Evolutionary conservation across 768 basidiomycete genomes (phyloP).

Genomic region (Suillus fuscotomentosus): DNA sequence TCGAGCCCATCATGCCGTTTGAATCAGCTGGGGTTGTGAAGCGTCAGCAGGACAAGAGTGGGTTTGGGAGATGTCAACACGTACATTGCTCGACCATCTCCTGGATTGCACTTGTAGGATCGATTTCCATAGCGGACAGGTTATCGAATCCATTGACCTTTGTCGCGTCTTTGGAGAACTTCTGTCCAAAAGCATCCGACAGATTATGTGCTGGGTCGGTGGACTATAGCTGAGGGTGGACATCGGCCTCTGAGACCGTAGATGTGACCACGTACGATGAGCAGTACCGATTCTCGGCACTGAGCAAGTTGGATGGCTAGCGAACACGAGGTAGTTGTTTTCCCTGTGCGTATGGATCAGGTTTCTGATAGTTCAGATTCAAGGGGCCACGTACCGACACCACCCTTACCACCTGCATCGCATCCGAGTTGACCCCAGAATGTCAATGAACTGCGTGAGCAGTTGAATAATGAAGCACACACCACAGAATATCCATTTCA

Average conservation of each 20-base stretch:
- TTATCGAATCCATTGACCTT: conserved; percentile 98
- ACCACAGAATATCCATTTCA: conserved; percentile 99
- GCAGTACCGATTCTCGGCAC: conserved; percentile 89
- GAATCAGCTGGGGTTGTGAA: conserved; percentile 59
- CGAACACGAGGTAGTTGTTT: conserved; percentile 97
- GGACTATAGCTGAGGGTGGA: conserved; percentile 50
- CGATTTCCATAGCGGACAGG: conserved; percentile 98
- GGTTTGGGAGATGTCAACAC: conserved; percentile 19
- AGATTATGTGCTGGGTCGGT: conserved; percentile 99
- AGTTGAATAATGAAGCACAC: conserved; percentile 32
- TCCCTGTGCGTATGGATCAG: conserved; percentile 52
- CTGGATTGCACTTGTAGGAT: conserved; percentile 95
- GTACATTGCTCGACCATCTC: conserved; percentile 98
- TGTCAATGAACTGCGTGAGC: conserved; percentile 6
- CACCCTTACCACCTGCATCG: conserved; percentile 89
- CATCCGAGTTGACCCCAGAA: neutral
- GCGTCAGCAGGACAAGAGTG: conserved; percentile 6
- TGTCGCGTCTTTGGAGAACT: conserved; percentile 98
- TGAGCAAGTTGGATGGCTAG: conserved; percentile 95
- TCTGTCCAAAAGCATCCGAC: conserved; percentile 97
- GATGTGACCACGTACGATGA: conserved; percentile 67
- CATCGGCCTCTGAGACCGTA: neutral
- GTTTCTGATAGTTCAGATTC: neutral
- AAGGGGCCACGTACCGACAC: conserved; percentile 70
- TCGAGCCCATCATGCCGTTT: conserved; percentile 95